Evolutionary conservation across 805 yeast species (phyloP), one percentile per base, ranked within the genome.

Genomic region (Candida maesae): DNA sequence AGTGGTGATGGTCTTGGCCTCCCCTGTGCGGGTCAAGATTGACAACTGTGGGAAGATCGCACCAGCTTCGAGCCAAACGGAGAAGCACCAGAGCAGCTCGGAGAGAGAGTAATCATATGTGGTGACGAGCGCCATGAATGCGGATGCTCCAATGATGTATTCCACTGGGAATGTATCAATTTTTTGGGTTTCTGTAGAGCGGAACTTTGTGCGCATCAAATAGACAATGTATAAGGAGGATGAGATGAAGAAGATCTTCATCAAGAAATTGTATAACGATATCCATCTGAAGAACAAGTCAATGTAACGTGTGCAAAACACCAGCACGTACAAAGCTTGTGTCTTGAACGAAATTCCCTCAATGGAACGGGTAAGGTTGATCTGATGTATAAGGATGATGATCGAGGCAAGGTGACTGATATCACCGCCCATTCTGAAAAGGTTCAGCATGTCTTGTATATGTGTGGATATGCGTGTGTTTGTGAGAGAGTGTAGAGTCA

Each of bases 11-110:
- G 85, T 76, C 60, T 85, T 84, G 4, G 96, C 90, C 54, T 84
- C 84, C 14, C 96, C 96, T 2, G 91, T 79, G 50, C 84, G 81
- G 59, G 90, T 96, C 44, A 93, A 70, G 78, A 93, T 77, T 62
- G 83, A 89, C 59, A 93, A 69, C 65, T 93, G 99, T 5, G 99
- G 99, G 45, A 93, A 65, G 41, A 93, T 89, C 10, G 96, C 95
- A 25, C 86, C 84, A 33, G 91, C 74, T 64, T 93, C 99, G 39
- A 93, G 73, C 97, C 98, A 93, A 38, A 89, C 66, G 13, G 91
- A 80, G 56, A 89, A 93, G 17, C 93, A 73, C 99, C 99, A 93
- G 25, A 80, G 49, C 9, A 86, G 56, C 55, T 86, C 95, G 11
- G 72, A 46, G 11, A 78, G 30, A 0, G 81, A 65, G 63, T 79